Base-by-base conservation (phyloP, 441 rosid genomes). In the Jatropha podagrica region DNA sequence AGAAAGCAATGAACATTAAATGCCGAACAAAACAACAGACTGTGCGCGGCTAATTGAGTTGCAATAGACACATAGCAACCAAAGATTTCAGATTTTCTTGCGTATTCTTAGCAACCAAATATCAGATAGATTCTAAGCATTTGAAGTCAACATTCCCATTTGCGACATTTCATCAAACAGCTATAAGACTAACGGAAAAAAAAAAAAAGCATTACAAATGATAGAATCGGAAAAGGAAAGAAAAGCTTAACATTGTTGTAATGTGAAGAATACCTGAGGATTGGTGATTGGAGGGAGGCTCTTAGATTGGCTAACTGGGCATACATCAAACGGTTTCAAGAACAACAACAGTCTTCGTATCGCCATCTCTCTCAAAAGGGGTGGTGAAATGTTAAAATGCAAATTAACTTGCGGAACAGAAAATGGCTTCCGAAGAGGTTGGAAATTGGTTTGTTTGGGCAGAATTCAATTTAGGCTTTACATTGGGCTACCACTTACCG, bases 261-360 rank as follows among this genome's bases (percentile, higher is more conserved):
- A 40, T 41, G 61, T 0, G n/a, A 9, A 5, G n/a, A 14, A 5
- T 74, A 88, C 96, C 92, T 80, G 87, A 74, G 86, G 85, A 71
- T 82, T 89, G 77, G 76, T 79, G 84, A 78, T 68, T 75, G 67
- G 76, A 74, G 88, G 78, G 51, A 60, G 69, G 20, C 71, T 74
- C 44, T 73, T 83, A 14, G 91, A 56, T 15, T 76, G 87, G 64
- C 79, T 81, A 54, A 88, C 70, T 20, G 91, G 89, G 82, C 82
- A 86, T 1, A 87, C 81, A 72, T 94, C 91, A 49, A 85, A 86
- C 51, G 97, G 97, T 81, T 92, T 94, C 85, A 92, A 76, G 62
- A 94, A 83, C 81, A 94, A 80, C 82, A 94, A 44, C 69, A 94
- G 85, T 83, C 86, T 87, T 79, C 88, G 89, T 76, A 87, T 90